These are phyloP conservation scores for Colletotrichum liaoningense DNA, from an alignment of 2,329 filamentous ascomycete genomes.

Conservation along the genomic window DNA sequence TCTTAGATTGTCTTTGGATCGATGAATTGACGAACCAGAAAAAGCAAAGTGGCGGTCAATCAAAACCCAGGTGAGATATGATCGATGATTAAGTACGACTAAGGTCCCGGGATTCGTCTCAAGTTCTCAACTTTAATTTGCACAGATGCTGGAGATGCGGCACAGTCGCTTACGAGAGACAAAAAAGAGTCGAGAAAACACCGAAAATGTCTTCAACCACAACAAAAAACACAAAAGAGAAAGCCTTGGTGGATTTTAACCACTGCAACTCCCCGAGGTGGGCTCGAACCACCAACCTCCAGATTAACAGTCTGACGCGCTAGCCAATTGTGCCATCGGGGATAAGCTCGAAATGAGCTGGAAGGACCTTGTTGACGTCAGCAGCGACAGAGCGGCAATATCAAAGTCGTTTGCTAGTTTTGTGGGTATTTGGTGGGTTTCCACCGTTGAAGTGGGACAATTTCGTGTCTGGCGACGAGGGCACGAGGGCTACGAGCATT, in stretches of 20 bases:
- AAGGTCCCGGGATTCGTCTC: neutral
- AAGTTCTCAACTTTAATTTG: neutral
- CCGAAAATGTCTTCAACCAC: neutral
- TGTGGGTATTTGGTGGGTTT: neutral
- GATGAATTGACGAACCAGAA: neutral
- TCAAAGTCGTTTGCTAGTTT: neutral
- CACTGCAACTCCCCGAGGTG: constrained; percentile 32
- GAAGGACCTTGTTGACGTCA: neutral
- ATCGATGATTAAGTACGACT: neutral
- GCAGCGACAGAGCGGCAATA: fast-evolving
- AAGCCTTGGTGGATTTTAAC: constrained; percentile 1
- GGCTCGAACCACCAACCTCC: constrained; percentile 37
- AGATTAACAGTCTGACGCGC: constrained; percentile 37
- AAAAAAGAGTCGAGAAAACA: neutral
- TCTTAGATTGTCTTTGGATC: neutral
- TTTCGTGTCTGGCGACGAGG: neutral
- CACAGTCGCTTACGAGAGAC: neutral
- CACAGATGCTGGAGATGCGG: neutral
- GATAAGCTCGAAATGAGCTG: constrained; percentile 25
- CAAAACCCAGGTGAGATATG: neutral
- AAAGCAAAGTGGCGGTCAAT: constrained; percentile 13
- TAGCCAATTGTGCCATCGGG: constrained; percentile 37
- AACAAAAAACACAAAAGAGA: neutral
- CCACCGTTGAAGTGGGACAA: neutral
- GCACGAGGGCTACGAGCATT: neutral